Conservation (phyloP, 2,329 filamentous ascomycete species). For the Ophiostoma sp. region DNA sequence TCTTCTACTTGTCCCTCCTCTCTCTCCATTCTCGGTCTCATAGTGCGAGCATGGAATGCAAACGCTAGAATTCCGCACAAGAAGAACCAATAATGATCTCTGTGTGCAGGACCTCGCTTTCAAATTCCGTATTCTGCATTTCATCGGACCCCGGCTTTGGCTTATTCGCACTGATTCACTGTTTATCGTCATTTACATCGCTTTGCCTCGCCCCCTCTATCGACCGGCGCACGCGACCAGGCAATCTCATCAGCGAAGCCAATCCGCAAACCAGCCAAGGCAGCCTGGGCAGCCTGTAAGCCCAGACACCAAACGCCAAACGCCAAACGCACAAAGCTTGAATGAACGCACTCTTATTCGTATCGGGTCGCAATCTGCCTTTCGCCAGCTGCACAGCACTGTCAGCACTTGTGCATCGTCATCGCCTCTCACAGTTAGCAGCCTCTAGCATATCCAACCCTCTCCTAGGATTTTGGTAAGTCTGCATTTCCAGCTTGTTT, state of each 20-base stretch:
- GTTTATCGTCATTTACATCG: not conserved
- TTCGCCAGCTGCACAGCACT: not conserved
- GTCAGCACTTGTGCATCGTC: not conserved
- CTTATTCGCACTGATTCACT: not conserved
- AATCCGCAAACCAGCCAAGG: not conserved
- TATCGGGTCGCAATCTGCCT: slow-evolving; percentile 10
- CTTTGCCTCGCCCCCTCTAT: not conserved
- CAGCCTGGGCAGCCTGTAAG: not conserved
- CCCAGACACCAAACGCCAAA: not conserved
- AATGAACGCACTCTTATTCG: not conserved
- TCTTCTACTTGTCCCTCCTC: not conserved
- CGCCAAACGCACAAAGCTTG: not conserved
- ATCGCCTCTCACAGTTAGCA: not conserved
- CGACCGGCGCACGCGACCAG: not conserved
- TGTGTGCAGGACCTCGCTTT: not conserved
- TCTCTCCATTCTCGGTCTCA: not conserved
- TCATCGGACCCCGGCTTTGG: not conserved
- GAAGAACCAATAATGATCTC: too few relatives aligned
- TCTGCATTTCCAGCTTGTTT: not conserved
- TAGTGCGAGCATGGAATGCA: too few relatives aligned
- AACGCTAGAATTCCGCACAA: too few relatives aligned
- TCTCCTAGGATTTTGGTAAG: not conserved
- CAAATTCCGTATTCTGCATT: not conserved
- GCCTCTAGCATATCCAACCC: not conserved
- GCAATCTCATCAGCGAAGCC: not conserved